phyloP scores from a whole-genome alignment of 2,329 filamentous ascomycete species.

The Camillea tinctor region DNA sequence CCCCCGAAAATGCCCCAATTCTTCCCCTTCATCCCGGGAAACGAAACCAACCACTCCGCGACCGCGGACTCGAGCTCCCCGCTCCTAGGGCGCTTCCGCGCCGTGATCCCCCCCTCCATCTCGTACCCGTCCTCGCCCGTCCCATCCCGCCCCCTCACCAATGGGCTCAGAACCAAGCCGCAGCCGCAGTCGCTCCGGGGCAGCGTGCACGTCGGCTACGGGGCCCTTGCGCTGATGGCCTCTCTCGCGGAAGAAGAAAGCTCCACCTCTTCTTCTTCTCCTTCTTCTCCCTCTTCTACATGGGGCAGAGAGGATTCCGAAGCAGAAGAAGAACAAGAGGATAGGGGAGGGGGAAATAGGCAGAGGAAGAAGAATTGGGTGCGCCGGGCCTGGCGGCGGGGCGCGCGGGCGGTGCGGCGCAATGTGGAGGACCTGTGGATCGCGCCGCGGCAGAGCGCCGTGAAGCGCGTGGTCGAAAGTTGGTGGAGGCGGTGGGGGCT shows the following conservation, averaged over 20 bases:
- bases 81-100: conserved; percentile 63
- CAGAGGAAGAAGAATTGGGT: conserved; percentile 21
- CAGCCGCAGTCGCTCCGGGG: no score
- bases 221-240: conserved; percentile 46
- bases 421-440: conserved; percentile 56
- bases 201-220: conserved; percentile 58
- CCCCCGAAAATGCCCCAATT: conserved; percentile 56
- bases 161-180: no score
- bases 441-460: conserved; percentile 56
- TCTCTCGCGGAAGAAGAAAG: conserved; percentile 30
- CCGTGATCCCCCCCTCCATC: conserved; percentile 40
- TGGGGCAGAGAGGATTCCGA: conserved; percentile 17
- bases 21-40: conserved; percentile 67
- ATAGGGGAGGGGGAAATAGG: conserved; percentile 28
- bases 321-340: conserved; percentile 25
- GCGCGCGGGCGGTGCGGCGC: conserved; percentile 34
- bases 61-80: conserved; percentile 52
- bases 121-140: no score
- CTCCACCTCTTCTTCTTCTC: no score
- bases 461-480: conserved; percentile 56
- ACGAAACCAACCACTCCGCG: conserved; percentile 50
- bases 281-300: no score
- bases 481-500: conserved; percentile 65
- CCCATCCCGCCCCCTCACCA: no score
- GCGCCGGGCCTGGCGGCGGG: conserved; percentile 32